Evolutionary conservation across 441 rosid species (phyloP).

Genomic region (Capsella rubella): DNA sequence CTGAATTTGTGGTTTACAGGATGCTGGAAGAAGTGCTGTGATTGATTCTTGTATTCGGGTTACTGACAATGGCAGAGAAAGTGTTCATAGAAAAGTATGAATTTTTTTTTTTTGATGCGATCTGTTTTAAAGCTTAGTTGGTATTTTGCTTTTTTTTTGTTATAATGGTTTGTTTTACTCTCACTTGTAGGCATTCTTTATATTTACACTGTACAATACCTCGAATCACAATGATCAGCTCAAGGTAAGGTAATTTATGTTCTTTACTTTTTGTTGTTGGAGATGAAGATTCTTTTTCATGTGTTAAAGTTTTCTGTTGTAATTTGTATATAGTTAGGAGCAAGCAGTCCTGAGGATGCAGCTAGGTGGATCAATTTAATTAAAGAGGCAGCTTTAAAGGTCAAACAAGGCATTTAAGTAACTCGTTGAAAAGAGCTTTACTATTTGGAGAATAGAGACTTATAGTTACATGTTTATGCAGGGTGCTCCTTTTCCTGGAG

Average conservation of each 20-base stretch:
- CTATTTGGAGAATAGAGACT: constrained; percentile 33
- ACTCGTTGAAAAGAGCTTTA: constrained; percentile 23
- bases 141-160: neutral
- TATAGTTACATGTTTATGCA: constrained; percentile 50
- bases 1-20: constrained; percentile 51
- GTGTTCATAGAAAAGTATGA: constrained; percentile 86
- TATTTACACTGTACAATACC: constrained; percentile 86
- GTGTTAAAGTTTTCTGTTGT: constrained; percentile 47
- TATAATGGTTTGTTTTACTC: constrained; percentile 30
- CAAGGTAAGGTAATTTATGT: constrained; percentile 69
- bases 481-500: constrained; percentile 61
- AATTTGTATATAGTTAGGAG: constrained; percentile 77
- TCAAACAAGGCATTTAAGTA: constrained; percentile 37
- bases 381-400: constrained; percentile 87
- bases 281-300: constrained; percentile 29
- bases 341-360: constrained; percentile 97
- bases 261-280: constrained; percentile 3
- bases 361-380: constrained; percentile 93
- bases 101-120: neutral
- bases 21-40: constrained; percentile 80
- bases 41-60: constrained; percentile 95
- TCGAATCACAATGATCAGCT: constrained; percentile 94
- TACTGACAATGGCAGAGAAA: constrained; percentile 94
- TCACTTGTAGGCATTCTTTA: constrained; percentile 80
- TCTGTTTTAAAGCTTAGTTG: constrained; percentile 4